phyloP scores from a whole-genome alignment of 305 asterid species.

The Fraxinus sp. region DNA sequence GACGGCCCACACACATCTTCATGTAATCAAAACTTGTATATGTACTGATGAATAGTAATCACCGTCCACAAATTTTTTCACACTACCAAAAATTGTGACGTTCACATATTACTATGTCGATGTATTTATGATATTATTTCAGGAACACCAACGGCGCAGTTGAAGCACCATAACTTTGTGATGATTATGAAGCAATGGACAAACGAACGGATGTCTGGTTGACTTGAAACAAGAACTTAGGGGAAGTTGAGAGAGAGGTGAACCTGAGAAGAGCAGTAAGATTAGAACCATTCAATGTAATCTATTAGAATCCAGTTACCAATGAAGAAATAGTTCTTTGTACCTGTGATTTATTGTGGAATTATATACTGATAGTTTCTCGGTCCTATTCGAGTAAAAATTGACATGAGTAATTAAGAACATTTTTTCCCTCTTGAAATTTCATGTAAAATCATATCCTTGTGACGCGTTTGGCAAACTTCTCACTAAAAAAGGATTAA shows the following conservation, averaged over 20 bases:
- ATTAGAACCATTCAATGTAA: neutral
- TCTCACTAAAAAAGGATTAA: neutral
- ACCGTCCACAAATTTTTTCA: neutral
- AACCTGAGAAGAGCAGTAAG: neutral
- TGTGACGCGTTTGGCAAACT: neutral
- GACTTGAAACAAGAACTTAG: neutral
- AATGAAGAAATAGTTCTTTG: neutral
- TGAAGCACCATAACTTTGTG: constrained; percentile 14
- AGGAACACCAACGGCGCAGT: constrained; percentile 32
- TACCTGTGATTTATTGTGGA: neutral
- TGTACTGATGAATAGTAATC: neutral
- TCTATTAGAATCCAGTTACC: neutral
- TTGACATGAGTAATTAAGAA: neutral
- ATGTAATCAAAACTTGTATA: neutral
- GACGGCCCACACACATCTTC: neutral
- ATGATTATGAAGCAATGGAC: neutral
- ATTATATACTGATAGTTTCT: neutral
- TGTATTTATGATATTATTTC: constrained; percentile 16
- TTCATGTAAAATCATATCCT: neutral
- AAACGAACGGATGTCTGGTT: constrained; percentile 3
- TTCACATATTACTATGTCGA: neutral
- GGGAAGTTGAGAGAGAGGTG: neutral
- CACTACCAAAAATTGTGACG: neutral
- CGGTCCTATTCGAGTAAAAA: neutral
- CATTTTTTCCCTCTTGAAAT: neutral